These are phyloP conservation scores for Populus hybrid DNA, from an alignment of 441 rosid genomes.

Conservation along the genomic window DNA sequence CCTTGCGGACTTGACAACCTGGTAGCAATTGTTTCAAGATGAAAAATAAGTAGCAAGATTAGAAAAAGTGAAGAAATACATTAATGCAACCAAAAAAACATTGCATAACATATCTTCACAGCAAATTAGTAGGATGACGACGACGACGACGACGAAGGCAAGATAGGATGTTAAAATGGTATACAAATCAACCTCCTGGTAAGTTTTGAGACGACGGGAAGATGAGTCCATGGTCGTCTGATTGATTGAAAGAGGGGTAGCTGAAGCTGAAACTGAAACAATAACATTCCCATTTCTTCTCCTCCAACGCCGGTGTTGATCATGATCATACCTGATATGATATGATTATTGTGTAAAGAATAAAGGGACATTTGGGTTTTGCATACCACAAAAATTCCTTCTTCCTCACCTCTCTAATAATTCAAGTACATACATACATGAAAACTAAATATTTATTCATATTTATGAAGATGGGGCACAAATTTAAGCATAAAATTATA, in stretches of 20 bases:
- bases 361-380: slow-evolving; percentile 39
- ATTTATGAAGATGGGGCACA: too few species aligned
- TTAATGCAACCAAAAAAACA: neutral
- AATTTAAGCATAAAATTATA: too few species aligned
- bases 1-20: slow-evolving; percentile 64
- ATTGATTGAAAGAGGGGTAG: slow-evolving; percentile 59
- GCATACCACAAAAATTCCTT: slow-evolving; percentile 34
- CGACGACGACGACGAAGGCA: neutral
- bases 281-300: slow-evolving; percentile 32
- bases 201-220: slow-evolving; percentile 37
- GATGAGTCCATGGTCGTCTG: slow-evolving; percentile 53
- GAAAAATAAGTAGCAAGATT: slow-evolving; percentile 1
- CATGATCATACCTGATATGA: slow-evolving; percentile 79
- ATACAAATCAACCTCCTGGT: slow-evolving; percentile 72
- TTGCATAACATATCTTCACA: neutral
- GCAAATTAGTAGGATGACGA: too few species aligned
- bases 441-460: too few species aligned
- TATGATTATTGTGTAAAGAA: slow-evolving; percentile 46
- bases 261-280: slow-evolving; percentile 51
- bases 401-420: slow-evolving; percentile 27
- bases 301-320: slow-evolving; percentile 37
- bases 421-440: neutral
- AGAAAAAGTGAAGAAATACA: slow-evolving; percentile 6
- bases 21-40: slow-evolving; percentile 11
- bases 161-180: neutral